Conservation (phyloP, 805 yeast genomes). For the Zygosaccharomyces kombuchaensis region DNA sequence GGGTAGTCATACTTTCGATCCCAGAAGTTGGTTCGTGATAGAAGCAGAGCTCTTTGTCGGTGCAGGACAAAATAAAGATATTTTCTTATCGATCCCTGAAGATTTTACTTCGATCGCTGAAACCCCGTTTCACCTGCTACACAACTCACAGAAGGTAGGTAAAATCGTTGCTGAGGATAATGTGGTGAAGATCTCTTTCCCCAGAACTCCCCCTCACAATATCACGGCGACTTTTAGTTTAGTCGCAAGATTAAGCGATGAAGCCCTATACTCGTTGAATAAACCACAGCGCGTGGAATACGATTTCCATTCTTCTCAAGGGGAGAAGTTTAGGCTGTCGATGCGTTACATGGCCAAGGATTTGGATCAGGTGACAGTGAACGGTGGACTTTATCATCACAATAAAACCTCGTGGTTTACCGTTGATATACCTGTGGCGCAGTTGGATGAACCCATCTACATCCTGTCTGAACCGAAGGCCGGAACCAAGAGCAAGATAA, state of each 20-base stretch:
- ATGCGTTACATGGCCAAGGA: slow-evolving; percentile 22
- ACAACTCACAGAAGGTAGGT: slow-evolving; percentile 19
- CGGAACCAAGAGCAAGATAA: slow-evolving; percentile 13
- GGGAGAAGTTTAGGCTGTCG: slow-evolving; percentile 16
- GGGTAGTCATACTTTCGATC: slow-evolving; percentile 21
- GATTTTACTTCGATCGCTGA: slow-evolving; percentile 21
- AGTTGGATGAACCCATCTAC: slow-evolving; percentile 17
- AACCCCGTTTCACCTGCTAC: slow-evolving; percentile 18
- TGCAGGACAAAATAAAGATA: slow-evolving; percentile 16
- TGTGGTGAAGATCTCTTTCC: slow-evolving; percentile 20
- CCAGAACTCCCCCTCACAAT: slow-evolving; percentile 9
- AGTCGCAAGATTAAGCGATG: slow-evolving; percentile 20
- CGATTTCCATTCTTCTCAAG: slow-evolving; percentile 22
- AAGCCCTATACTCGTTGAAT: slow-evolving; percentile 14
- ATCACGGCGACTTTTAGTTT: slow-evolving; percentile 25
- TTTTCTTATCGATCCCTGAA: slow-evolving; percentile 25
- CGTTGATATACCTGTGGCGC: slow-evolving; percentile 26
- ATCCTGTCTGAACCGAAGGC: slow-evolving; percentile 20
- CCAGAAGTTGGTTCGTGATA: slow-evolving; percentile 28
- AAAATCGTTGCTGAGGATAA: slow-evolving; percentile 19
- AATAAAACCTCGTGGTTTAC: slow-evolving; percentile 30
- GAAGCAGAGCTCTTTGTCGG: slow-evolving; percentile 25
- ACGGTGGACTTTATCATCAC: slow-evolving; percentile 23
- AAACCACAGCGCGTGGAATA: slow-evolving; percentile 19
- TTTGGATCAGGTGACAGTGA: slow-evolving; percentile 17